Base-by-base conservation (phyloP, 345 rosid genomes). In the Aquilaria malaccensis region DNA sequence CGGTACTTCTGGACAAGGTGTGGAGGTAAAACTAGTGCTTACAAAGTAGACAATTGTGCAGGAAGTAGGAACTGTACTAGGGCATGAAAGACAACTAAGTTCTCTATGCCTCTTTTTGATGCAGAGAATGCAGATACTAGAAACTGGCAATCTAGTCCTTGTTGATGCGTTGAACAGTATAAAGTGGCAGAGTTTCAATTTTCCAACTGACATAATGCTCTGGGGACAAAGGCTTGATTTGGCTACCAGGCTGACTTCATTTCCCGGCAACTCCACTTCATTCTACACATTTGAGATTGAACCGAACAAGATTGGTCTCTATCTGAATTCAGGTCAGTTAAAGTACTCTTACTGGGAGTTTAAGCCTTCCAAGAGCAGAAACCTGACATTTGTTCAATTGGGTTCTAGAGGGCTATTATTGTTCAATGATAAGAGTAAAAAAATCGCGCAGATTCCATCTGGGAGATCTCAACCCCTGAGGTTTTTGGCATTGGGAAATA, bases 101-200 rank as follows among this genome's bases (percentile, higher is more conserved):
- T 59, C 12, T 55, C 7, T 50, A 29, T 50, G 55, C 46, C n/a
- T 59, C 51, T 32, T 58, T n/a, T 11, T 59, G 49, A 50, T 80
- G 81, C 88, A 92, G 98, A 89, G 83, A 63, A n/a, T 92, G 62
- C 73, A 76, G 80, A 79, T 92, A 64, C 70, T 77, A 49, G 71
- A 60, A 67, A 76, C 84, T 5, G 98, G 98, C 10, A 89, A 92
- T 73, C 70, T 92, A 15, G 96, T 79, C 9, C 79, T 92, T 43
- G 66, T 79, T 10, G 97, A 92, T 69, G 75, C 76, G 13, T 30
- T 67, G 65, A 71, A 79, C 75, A n/a, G 50, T 37, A 74, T 76
- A 59, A 92, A 87, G 67, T 92, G 98, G 98, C 98, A 92, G 79
- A 92, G 91, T 67, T 92, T 89, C 79, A 89, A 93, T 62, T 93